Evolutionary conservation across 192 early-diverging fungal genomes (phyloP), one percentile per base, ranked within the genome.

Genomic region (Phlyctochytrium arcticum): DNA sequence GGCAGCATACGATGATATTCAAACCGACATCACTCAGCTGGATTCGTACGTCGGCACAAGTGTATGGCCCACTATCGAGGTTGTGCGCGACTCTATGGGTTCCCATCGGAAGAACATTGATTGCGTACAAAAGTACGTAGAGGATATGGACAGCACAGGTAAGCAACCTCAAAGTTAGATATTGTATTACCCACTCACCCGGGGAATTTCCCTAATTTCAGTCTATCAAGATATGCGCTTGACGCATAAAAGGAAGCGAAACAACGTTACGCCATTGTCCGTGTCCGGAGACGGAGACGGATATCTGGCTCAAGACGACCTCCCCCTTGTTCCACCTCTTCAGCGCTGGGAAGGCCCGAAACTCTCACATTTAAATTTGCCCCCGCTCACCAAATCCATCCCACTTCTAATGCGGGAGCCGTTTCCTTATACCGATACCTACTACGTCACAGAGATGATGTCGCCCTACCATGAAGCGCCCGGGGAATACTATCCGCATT

Each of bases 371-470:
- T 10, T 61, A 12, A 48, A 21, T 23, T 46, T 61, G 17, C 58
- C 59, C 10, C 59, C 59, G 12, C 46, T 61, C 24, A n/a, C 32
- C 8, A 61, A 61, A 30, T 21, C 59, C 39, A n/a, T 19, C 21
- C 39, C 39, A 44, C 39, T 44, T 19, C 12, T 44, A 12, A 44
- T 44, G 39, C 12, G 39, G 39, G 39, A 44, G 21, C 39, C 39
- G 21, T n/a, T 19, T 2, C 39, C 39, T n/a, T 12, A n/a, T 12
- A 19, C 39, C 39, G 39, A 44, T n/a, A 12, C 39, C 2, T 44
- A n/a, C 21, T 44, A 44, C 39, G 21, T 44, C 21, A 2, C 39
- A 44, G n/a, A n/a, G n/a, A n/a, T n/a, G n/a, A n/a, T n/a, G n/a
- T n/a, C n/a, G n/a, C n/a, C n/a, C n/a, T n/a, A n/a, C n/a, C n/a